Base-by-base conservation (phyloP, 257 asterid genomes). In the Lycium barbarum region DNA sequence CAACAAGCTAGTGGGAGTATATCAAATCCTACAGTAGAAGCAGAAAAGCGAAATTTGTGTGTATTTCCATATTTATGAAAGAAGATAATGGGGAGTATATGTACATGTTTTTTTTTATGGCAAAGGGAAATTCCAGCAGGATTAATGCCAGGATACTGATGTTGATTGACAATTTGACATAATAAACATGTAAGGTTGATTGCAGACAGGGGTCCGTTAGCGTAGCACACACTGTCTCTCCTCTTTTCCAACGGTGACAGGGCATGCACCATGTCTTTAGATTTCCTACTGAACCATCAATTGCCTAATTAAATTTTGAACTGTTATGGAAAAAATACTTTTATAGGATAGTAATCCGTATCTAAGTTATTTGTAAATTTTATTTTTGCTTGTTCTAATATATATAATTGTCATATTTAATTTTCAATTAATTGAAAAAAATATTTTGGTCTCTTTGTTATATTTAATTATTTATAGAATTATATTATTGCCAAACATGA, bases 181-280 rank as follows among this genome's bases (percentile, higher is more conserved):
- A 26, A 78, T 78, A 81, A 81, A 53, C 79, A 85, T 68, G 85
- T 45, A 57, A 12, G 4, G 12, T 54, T 71, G 51, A 49, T 81
- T 70, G 9, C 36, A 43, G 87, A 45, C 83, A 81, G 59, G 9
- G 49, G 38, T 49, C 45, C 72, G 58, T 18, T 10, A 0, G 22
- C 20, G 14, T 26, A 43, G 6, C 45, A 45, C 45, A 70, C 81
- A 68, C 33, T 85, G 87, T 81, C 85, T 26, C 85, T 53, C 26
- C 72, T 40, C 54, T 81, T 40, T 55, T 14, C 58, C 71, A 35
- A 40, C 47, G 49, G 20, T 85, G 65, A 76, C 51, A 51, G 7
- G 17, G 15, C 78, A 68, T 68, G 20, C 80, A 38, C 82, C 81
- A 9, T 14, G 18, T 22, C 57, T 38, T 65, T n/a, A 45, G 0